phyloP scores from a whole-genome alignment of 768 basidiomycete genomes.

The Thelephora aurantiotincta region DNA sequence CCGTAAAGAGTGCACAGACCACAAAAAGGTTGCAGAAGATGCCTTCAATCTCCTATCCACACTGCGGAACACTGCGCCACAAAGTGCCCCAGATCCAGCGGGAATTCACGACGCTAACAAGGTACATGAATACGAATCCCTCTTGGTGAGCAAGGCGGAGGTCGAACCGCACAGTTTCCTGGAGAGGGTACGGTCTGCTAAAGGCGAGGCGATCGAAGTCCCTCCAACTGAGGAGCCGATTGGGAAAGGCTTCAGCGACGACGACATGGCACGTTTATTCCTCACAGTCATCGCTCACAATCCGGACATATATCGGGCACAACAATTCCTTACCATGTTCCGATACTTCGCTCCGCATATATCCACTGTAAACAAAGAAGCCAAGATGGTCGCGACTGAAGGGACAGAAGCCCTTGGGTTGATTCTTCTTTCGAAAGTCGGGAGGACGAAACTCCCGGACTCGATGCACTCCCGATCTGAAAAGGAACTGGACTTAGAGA shows the following conservation, averaged over 20 bases:
- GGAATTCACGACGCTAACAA: slow-evolving; percentile 55
- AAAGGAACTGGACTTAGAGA: slow-evolving; percentile 14
- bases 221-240: slow-evolving; percentile 49
- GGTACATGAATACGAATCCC: slow-evolving; percentile 53
- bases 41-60: slow-evolving; percentile 47
- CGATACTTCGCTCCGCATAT: slow-evolving; percentile 41
- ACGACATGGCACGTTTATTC: slow-evolving; percentile 57
- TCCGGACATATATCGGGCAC: slow-evolving; percentile 47
- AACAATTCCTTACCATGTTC: slow-evolving; percentile 54
- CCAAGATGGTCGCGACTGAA: slow-evolving; percentile 43
- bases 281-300: slow-evolving; percentile 74
- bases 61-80: slow-evolving; percentile 28
- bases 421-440: slow-evolving; percentile 33
- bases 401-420: slow-evolving; percentile 55
- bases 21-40: slow-evolving; percentile 36
- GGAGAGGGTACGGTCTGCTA: neutral
- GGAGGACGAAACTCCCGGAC: slow-evolving; percentile 26
- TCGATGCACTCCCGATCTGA: slow-evolving; percentile 12
- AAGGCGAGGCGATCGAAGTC: slow-evolving; percentile 11
- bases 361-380: slow-evolving; percentile 37
- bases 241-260: slow-evolving; percentile 37
- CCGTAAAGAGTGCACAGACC: slow-evolving; percentile 29
- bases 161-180: slow-evolving; percentile 62
- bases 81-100: slow-evolving; percentile 32
- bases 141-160: slow-evolving; percentile 55